These are phyloP conservation scores for Thraustochytrium sp. DNA, from an alignment of 352 stramenopile species.

Conservation along the genomic window DNA sequence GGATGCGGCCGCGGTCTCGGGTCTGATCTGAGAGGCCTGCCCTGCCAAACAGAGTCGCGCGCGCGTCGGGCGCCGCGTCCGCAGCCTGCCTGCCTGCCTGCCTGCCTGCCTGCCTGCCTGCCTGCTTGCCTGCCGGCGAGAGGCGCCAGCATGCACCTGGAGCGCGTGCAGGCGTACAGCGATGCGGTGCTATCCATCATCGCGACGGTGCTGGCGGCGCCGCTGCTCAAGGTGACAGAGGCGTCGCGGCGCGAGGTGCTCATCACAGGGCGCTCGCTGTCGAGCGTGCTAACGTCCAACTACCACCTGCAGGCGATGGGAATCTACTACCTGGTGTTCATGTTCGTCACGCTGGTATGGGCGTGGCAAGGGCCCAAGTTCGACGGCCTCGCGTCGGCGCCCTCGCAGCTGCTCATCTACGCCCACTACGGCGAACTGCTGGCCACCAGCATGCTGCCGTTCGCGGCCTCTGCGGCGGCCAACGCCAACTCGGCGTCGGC, in stretches of 20 bases:
- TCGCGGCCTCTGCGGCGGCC: background rate
- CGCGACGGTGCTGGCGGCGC: constrained; percentile 13
- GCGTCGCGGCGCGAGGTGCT: constrained; percentile 2
- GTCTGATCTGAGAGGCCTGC: too few species aligned
- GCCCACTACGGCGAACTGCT: constrained; percentile 39
- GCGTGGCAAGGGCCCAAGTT: constrained; percentile 22
- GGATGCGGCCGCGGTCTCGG: too few species aligned
- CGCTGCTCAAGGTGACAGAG: constrained; percentile 9
- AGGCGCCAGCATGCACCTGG: background rate
- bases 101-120: background rate
- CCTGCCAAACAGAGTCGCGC: too few species aligned
- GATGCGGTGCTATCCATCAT: constrained; percentile 34
- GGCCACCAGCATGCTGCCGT: constrained; percentile 27
- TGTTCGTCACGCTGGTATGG: constrained; percentile 23
- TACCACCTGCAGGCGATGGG: background rate
- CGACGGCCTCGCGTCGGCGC: background rate
- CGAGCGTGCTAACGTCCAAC: background rate
- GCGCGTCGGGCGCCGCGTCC: too few species aligned
- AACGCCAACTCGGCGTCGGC: constrained; percentile 8
- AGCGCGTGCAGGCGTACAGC: constrained; percentile 27
- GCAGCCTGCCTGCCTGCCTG: background rate
- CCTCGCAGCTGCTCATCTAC: background rate
- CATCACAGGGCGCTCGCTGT: background rate
- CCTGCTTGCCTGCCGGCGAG: background rate
- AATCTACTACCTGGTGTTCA: constrained; percentile 18